Base-by-base conservation (phyloP, 805 yeast genomes). In the Candida succiphila region DNA sequence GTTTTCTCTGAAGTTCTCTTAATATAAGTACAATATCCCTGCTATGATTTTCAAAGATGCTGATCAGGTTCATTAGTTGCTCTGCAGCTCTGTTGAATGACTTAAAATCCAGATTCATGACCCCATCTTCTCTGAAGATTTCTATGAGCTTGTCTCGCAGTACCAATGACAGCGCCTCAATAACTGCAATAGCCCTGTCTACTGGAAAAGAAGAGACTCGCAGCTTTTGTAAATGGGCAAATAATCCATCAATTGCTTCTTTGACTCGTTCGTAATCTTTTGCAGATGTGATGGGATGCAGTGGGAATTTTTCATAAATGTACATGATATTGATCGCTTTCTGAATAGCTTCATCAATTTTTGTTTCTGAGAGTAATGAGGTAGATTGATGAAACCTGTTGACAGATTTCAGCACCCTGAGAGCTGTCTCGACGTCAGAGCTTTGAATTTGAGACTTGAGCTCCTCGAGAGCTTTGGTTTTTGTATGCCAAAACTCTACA, bases 321-420 rank as follows among this genome's bases (percentile, higher is more conserved):
- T 71, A 69, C 41, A 76, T 78, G 48, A 77, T 76, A n/a, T 65
- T 61, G 10, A 61, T 57, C 1, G 86, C 72, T 17, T 55, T 54
- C 4, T 60, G 58, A 10, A 73, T 39, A 13, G 80, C 72, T 19
- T 72, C 76, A 25, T 61, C 54, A 16, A 89, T 54, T 0, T 85
- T 84, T 2, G 81, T 75, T 46, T 84, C 94, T 5, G 85, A 72
- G 23, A 71, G 59, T 45, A 83, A 79, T 24, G 80, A 67, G n/a
- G 75, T 70, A 0, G 88, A 78, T 1, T 85, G 78, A 49, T 83
- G 94, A 48, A 78, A 83, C 41, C 96, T 63, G 43, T 83, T 87
- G 3, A 87, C 86, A 13, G 67, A 58, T 38, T 72, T 71, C 35
- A 88, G 60, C 0, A 82, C 59, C 1, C 69, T 72, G 12, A 86